Base-by-base conservation (phyloP, 805 yeast species). In the Candida chauliodis region DNA sequence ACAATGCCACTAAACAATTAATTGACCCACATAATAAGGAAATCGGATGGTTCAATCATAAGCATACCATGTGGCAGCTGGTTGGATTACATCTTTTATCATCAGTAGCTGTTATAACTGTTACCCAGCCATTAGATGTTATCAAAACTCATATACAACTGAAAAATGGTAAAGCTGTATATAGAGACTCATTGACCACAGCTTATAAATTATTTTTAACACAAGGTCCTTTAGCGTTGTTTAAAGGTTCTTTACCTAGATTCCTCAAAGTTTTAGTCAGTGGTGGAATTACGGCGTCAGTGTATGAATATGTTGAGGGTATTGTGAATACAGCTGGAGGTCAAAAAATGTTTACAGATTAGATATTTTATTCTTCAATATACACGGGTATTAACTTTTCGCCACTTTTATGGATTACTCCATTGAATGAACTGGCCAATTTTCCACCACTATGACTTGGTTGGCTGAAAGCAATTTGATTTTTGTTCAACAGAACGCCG, bases 111-210 rank as follows among this genome's bases (percentile, higher is more conserved):
- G 95, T 86, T 20, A 84, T 87, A 16, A 78, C 76, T 0, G 65
- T 76, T 0, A 90, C 96, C 0, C 98, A 88, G 61, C 97, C 97
- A 0, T 66, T 90, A 20, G 97, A 90, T 61, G 86, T 87, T 2
- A 61, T 90, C 34, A 90, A 90, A 63, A 78, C 96, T 2, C 75
- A 95, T 53, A 77, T 89, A 77, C 96, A 89, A 60, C 77, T 88
- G 51, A 76, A 79, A 50, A 78, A 81, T 53, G 78, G 83, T n/a
- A 71, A 71, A 51, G 51, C 58, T 4, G 49, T 75, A 2, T 83
- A 81, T 55, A 71, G 68, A 41, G 87, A 82, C 59, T 68, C 87
- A 5, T 59, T 84, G 50, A 73, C 78, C 14, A 60, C 69, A 1
- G 69, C 67, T 9, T 63, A 56, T 43, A 50, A 53, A 28, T 39